These are phyloP conservation scores for Cyclostephanos invisitatus DNA, from an alignment of 108 stramenopile genomes.

Conservation along the genomic window DNA sequence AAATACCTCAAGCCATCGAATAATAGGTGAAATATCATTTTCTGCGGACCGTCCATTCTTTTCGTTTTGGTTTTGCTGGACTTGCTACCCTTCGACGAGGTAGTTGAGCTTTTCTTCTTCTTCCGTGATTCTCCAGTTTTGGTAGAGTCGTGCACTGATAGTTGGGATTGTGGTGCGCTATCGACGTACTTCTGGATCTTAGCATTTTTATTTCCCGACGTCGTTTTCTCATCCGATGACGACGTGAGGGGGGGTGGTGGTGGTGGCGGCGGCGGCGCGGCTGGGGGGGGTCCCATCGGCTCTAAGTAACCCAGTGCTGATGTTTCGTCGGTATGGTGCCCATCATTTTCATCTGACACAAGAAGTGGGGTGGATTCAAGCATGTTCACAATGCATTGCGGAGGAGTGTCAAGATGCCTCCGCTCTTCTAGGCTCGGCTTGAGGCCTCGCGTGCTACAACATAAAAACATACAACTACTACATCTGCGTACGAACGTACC, in stretches of 20 bases:
- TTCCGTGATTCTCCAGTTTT: conserved; percentile 3
- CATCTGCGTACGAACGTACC: too few species aligned
- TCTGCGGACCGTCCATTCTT: conserved; percentile 30
- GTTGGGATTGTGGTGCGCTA: conserved; percentile 1
- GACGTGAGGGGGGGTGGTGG: conserved; percentile 3
- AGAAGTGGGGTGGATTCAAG: conserved; percentile 13
- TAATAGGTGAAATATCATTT: conserved; percentile 15
- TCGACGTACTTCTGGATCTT: conserved; percentile 1
- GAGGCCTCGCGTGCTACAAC: too few species aligned
- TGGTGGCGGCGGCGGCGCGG: conserved; percentile 9
- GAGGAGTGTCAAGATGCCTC: too few species aligned
- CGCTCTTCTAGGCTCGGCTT: too few species aligned
- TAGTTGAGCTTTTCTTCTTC: conserved; percentile 10
- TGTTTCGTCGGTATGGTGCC: conserved; percentile 3
- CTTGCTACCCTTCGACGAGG: conserved; percentile 2
- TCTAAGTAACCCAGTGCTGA: not conserved
- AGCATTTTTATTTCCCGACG: not conserved
- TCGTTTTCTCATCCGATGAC: not conserved
- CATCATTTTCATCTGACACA: not conserved
- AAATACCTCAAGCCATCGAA: conserved; percentile 32
- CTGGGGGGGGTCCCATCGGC: conserved; percentile 4
- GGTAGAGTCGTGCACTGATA: not conserved
- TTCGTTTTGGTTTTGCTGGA: conserved; percentile 18
- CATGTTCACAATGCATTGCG: not conserved
- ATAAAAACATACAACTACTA: too few species aligned